Evolutionary conservation across 2,329 filamentous ascomycete genomes (phyloP).

Genomic region (Xylogone sp.): DNA sequence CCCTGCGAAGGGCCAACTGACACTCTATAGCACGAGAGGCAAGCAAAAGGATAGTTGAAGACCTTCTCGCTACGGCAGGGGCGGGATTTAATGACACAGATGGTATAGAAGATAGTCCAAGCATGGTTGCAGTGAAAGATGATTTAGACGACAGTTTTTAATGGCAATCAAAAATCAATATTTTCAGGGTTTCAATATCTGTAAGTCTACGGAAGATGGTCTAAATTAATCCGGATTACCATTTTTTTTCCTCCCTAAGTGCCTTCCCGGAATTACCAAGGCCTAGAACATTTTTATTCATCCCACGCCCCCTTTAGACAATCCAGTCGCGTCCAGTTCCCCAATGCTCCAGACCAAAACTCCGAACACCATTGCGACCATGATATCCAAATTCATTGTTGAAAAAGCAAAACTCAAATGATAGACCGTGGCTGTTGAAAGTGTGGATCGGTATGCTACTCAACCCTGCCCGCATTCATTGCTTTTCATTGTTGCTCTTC

Average conservation of each 20-base stretch:
- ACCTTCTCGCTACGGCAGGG: conserved; percentile 73
- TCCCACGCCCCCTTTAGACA: too few relatives aligned
- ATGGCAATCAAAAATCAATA: conserved; percentile 12
- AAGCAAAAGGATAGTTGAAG: conserved; percentile 75
- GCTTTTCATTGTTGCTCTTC: conserved; percentile 10
- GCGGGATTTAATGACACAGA: conserved; percentile 57
- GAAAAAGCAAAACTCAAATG: neutral
- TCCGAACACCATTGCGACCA: neutral
- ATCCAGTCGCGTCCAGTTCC: too few relatives aligned
- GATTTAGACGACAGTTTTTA: conserved; percentile 61
- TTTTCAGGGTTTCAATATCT: neutral
- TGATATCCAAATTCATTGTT: neutral
- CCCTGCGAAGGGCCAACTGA: conserved; percentile 6
- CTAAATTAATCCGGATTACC: neutral
- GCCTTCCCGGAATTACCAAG: neutral
- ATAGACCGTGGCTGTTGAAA: too few relatives aligned
- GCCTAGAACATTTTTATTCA: neutral
- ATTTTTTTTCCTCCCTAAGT: neutral
- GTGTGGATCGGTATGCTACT: too few relatives aligned
- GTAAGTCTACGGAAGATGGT: neutral
- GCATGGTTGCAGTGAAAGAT: conserved; percentile 61
- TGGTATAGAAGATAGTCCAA: conserved; percentile 55
- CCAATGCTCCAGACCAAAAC: neutral
- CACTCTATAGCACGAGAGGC: conserved; percentile 65
- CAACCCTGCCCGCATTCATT: too few relatives aligned